Conservation (phyloP, 352 stramenopile genomes). For the Sclerospora graminicola region DNA sequence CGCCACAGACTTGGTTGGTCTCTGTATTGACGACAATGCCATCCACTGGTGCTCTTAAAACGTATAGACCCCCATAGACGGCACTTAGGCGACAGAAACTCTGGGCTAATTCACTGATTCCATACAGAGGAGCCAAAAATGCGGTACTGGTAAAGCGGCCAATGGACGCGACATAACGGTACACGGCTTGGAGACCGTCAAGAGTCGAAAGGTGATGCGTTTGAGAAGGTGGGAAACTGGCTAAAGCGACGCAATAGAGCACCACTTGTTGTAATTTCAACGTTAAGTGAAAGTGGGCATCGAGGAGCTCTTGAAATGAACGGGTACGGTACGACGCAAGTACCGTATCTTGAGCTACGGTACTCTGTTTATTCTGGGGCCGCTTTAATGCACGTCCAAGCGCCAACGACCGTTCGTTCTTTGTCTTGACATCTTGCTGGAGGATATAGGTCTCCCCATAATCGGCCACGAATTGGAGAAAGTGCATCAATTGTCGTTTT, state of each 20-base stretch:
- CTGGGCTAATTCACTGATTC: slow-evolving; percentile 79
- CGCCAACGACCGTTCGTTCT: slow-evolving; percentile 77
- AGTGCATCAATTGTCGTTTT: slow-evolving; percentile 88
- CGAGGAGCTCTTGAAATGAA: slow-evolving; percentile 63
- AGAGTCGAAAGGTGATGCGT: slow-evolving; percentile 40
- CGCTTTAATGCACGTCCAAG: slow-evolving; percentile 70
- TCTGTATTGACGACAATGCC: slow-evolving; percentile 37
- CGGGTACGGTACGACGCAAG: slow-evolving; percentile 34
- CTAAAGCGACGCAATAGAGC: slow-evolving; percentile 77
- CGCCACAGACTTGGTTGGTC: slow-evolving; percentile 23
- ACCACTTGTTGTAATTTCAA: slow-evolving; percentile 71
- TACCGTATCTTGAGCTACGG: slow-evolving; percentile 17
- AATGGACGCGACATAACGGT: slow-evolving; percentile 63
- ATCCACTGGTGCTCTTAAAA: slow-evolving; percentile 57
- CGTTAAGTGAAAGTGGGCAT: slow-evolving; percentile 65
- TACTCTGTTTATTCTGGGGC: slow-evolving; percentile 80
- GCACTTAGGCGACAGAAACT: slow-evolving; percentile 81
- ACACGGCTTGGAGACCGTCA: slow-evolving; percentile 41
- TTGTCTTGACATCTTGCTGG: slow-evolving; percentile 65
- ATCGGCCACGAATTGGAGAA: slow-evolving; percentile 84
- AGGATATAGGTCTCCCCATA: slow-evolving; percentile 66
- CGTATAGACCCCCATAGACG: slow-evolving; percentile 82
- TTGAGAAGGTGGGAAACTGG: slow-evolving; percentile 36
- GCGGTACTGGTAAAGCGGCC: slow-evolving; percentile 80
- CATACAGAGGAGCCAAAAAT: slow-evolving; percentile 77